Evolutionary conservation across 2,329 filamentous ascomycete genomes (phyloP), one percentile per base, ranked within the genome.

Genomic region (Diaporthe australafricana): DNA sequence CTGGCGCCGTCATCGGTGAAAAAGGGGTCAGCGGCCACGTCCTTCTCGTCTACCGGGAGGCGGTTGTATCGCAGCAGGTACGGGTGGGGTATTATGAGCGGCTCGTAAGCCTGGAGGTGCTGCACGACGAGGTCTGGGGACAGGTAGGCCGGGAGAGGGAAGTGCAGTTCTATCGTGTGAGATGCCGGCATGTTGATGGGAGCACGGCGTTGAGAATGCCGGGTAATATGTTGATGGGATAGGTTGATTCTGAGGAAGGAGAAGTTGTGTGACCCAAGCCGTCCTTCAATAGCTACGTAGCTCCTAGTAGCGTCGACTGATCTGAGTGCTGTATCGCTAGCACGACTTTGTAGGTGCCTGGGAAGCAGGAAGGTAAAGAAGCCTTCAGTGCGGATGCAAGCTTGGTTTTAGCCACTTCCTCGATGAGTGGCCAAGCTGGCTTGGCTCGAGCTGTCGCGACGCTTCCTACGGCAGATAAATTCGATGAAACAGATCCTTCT

Each of bases 121-220:
- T 78, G 77, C 73, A 86, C 52, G 71, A 86, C 81, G 50, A 77
- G 77, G 11, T 78, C 73, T 0, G 84, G 83, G 8, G 82, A 75
- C 25, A 85, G 76, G 50, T 76, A 77, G 40, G 80, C 75, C 22
- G 85, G 85, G n/a, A 87, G 78, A 16, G 85, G 82, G 66, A 84
- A 78, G 63, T 82, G 78, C 47, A 85, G 81, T 69, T 78, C 79
- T 73, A 86, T 78, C 30, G 77, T 74, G 71, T 82, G 77, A 20
- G 75, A 73, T 71, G 72, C 74, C n/a, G 78, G 77, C 79, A 83
- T 83, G 48, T 75, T 75, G n/a, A 62, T 22, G 55, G 50, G 32
- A 4, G 47, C 53, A 47, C 25, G 42, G 35, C 22, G 25, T 11
- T 40, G 45, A 38, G 5, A 50, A 16, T 45, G 53, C 9, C 17